phyloP scores from a whole-genome alignment of 495 filamentous ascomycete genomes.

The Entonaema liquescens region DNA sequence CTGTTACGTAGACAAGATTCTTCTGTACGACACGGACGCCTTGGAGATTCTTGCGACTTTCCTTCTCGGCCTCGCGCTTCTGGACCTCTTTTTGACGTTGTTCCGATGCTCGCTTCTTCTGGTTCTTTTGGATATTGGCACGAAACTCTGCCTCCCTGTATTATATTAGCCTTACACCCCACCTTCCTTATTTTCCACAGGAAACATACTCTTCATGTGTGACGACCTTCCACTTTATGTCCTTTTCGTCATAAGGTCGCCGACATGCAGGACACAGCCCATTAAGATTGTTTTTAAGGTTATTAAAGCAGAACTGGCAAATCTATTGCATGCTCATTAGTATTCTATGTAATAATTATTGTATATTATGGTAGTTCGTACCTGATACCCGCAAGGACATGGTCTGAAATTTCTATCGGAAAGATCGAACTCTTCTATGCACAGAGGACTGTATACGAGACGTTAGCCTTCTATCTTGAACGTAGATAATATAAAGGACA shows the following conservation, averaged over 20 bases:
- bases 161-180: constrained; percentile 40
- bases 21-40: constrained; percentile 97
- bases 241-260: constrained; percentile 92
- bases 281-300: constrained; percentile 95
- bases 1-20: constrained; percentile 98
- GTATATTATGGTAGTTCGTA: constrained; percentile 54
- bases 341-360: not conserved
- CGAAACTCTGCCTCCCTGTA: constrained; percentile 70
- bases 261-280: constrained; percentile 96
- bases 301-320: constrained; percentile 99
- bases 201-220: constrained; percentile 86
- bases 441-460: constrained; percentile 76
- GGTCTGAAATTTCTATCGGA: constrained; percentile 97
- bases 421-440: constrained; percentile 98
- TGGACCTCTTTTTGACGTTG: constrained; percentile 93
- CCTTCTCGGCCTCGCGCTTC: constrained; percentile 92
- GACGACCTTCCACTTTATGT: constrained; percentile 93
- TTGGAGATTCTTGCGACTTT: constrained; percentile 92
- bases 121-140: constrained; percentile 86
- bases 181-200: constrained; percentile 1
- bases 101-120: constrained; percentile 84
- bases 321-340: constrained; percentile 66
- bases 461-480: constrained; percentile 25
- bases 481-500: not conserved
- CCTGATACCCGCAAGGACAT: constrained; percentile 98